A percentile compares a stretch with the other conserved stretches of the same genome.
Conservation (phyloP, 2,329 filamentous ascomycete genomes). For the Penicillium sp. region DNA sequence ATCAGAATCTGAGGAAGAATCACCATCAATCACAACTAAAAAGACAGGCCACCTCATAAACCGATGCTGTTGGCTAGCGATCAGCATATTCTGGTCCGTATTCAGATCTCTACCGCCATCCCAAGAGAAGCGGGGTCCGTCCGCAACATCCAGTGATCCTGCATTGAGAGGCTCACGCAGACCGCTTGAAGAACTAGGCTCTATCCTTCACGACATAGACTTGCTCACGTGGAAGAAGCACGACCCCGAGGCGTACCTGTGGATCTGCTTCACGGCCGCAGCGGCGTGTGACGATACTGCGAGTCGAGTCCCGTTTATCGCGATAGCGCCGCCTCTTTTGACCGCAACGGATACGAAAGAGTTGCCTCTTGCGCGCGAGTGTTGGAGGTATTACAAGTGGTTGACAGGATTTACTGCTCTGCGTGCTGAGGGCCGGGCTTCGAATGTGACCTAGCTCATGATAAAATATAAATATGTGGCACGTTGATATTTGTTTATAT, state of each 20-base stretch:
- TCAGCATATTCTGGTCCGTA: slow-evolving; percentile 1
- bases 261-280: neutral
- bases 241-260: neutral
- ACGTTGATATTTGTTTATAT: too few species aligned
- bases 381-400: slow-evolving; percentile 4
- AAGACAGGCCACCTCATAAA: neutral
- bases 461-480: neutral
- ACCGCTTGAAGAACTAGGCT: neutral
- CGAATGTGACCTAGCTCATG: neutral
- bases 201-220: neutral
- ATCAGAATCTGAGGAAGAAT: neutral
- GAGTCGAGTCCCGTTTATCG: neutral
- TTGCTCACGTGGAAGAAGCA: neutral
- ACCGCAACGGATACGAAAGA: neutral
- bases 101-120: neutral
- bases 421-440: neutral
- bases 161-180: neutral
- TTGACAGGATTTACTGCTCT: neutral
- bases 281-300: neutral
- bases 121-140: neutral
- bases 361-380: neutral
- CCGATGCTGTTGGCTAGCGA: neutral
- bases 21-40: neutral
- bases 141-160: neutral
- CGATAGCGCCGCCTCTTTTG: neutral